These are phyloP conservation scores for Debaryomyces hansenii DNA, from an alignment of 805 yeast genomes.

Conservation along the genomic window DNA sequence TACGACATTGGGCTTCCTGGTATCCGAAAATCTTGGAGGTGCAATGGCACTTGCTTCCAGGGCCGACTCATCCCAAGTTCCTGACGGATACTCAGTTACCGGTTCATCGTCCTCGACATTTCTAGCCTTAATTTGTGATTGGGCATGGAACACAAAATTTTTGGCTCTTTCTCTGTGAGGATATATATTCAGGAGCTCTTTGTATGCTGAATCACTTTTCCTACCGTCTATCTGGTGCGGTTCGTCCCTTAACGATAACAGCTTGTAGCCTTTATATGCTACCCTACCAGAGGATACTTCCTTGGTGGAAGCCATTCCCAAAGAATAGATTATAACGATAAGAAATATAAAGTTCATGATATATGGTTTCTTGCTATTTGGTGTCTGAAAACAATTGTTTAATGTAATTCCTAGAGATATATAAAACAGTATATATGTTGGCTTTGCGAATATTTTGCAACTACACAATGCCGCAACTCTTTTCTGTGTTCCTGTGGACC, in stretches of 20 bases:
- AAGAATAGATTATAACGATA: not conserved
- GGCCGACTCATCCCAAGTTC: not conserved
- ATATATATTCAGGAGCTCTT: not conserved
- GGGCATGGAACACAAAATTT: not conserved
- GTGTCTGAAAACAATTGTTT: too few relatives aligned
- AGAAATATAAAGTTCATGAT: not conserved
- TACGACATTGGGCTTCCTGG: not conserved
- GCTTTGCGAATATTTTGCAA: too few relatives aligned
- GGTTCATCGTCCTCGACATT: not conserved
- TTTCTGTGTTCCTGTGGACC: too few relatives aligned
- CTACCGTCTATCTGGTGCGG: too few relatives aligned
- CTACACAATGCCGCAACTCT: too few relatives aligned
- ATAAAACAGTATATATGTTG: too few relatives aligned
- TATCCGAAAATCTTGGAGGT: not conserved
- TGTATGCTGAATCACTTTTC: not conserved
- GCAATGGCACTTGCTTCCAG: not conserved
- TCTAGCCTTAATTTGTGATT: not conserved
- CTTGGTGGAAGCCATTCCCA: not conserved
- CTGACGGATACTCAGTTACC: not conserved
- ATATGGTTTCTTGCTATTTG: too few relatives aligned
- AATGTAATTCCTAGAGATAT: too few relatives aligned
- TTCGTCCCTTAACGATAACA: too few relatives aligned
- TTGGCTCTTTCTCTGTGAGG: not conserved
- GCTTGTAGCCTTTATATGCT: too few relatives aligned
- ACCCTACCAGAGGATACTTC: too few relatives aligned